Percentiles rank a stretch among this genome's conserved stretches.
Conservation (phyloP, 129 eudicot genomes). For the Artemisia tridentata region DNA sequence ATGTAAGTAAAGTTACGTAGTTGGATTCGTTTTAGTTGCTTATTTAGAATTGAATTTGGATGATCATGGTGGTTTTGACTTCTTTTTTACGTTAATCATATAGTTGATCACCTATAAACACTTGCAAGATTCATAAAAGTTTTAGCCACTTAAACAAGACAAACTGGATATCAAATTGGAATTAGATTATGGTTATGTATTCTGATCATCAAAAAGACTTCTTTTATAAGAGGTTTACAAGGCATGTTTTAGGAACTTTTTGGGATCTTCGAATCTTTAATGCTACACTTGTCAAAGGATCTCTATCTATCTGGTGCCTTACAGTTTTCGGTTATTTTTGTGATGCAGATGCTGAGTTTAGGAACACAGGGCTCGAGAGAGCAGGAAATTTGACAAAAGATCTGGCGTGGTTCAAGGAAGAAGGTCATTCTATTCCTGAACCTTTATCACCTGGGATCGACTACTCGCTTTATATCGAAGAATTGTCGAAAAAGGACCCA, state of each 20-base stretch:
- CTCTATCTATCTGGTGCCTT: background rate
- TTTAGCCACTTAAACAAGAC: no score
- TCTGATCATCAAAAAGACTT: no score
- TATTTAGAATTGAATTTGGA: background rate
- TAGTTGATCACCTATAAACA: no score
- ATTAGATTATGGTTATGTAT: no score
- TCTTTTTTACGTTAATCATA: no score
- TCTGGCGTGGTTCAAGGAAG: slow-evolving; percentile 85
- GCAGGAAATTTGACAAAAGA: slow-evolving; percentile 63
- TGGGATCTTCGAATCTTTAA: background rate
- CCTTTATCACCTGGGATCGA: slow-evolving; percentile 72
- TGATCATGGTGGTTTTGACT: background rate
- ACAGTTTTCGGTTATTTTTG: background rate
- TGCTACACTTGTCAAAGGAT: background rate
- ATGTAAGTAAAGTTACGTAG: no score
- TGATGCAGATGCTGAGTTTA: slow-evolving; percentile 74
- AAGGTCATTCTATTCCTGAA: slow-evolving; percentile 81
- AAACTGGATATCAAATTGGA: no score
- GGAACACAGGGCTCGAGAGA: slow-evolving; percentile 89
- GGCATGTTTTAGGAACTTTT: no score
- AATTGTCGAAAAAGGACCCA: slow-evolving; percentile 77
- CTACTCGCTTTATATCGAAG: slow-evolving; percentile 62
- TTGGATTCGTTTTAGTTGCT: background rate
- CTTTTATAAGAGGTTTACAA: no score
- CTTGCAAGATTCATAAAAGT: no score